Percentiles rank a stretch among this genome's conserved stretches.
These are phyloP conservation scores for Daldinia childiae DNA, from an alignment of 495 filamentous ascomycete genomes.

Conservation along the genomic window DNA sequence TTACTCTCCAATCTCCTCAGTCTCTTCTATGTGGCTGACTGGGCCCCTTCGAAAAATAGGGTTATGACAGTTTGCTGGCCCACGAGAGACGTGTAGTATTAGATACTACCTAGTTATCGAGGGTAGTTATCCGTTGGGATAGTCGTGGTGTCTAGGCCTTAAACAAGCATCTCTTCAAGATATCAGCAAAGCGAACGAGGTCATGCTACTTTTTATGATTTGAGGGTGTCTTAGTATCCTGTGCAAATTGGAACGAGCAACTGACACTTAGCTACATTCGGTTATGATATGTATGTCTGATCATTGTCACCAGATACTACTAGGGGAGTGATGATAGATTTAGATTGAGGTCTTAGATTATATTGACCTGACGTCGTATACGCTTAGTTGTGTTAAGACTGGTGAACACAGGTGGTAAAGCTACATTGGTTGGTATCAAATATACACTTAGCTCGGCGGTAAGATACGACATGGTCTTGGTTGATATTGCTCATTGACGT, in stretches of 20 bases:
- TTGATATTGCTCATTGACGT: not conserved
- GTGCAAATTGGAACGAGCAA: not conserved
- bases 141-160: too few species aligned
- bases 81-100: too few species aligned
- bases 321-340: conserved; percentile 7
- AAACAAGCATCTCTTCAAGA: too few species aligned
- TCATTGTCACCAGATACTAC: not conserved
- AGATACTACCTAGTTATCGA: too few species aligned
- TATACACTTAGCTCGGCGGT: not conserved
- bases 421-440: not conserved
- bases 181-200: too few species aligned
- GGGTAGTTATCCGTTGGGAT: too few species aligned
- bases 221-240: not conserved
- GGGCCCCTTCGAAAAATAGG: too few species aligned
- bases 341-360: conserved; percentile 4
- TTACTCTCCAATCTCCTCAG: too few species aligned
- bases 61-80: too few species aligned
- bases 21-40: too few species aligned
- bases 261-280: not conserved
- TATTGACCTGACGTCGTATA: not conserved
- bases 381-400: not conserved
- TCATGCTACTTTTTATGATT: not conserved
- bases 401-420: not conserved
- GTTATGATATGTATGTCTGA: too few species aligned
- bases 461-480: not conserved